These are phyloP conservation scores for Helianthus tuberosus DNA, from an alignment of 129 eudicot species.

Conservation along the genomic window DNA sequence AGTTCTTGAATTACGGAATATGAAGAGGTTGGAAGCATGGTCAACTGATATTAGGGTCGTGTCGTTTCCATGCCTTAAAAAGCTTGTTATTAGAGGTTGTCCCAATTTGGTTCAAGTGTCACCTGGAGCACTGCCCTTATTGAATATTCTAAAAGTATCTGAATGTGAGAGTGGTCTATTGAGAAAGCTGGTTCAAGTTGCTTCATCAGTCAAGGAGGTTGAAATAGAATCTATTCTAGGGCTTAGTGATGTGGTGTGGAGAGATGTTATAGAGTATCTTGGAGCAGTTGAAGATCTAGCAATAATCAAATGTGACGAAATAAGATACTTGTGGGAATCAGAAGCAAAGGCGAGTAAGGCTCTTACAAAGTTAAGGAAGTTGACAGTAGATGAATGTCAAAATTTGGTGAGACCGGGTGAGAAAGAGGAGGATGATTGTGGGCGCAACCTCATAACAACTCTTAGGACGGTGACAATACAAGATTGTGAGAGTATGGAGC, in stretches of 20 bases:
- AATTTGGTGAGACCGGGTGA: too few species aligned
- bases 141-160: not conserved
- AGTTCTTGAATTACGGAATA: not conserved
- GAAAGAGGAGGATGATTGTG: too few species aligned
- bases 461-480: too few species aligned
- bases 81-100: not conserved
- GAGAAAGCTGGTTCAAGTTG: not conserved
- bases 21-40: not conserved
- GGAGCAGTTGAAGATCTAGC: not conserved
- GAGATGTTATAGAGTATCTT: slow-evolving; percentile 11
- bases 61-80: slow-evolving; percentile 11
- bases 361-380: too few species aligned
- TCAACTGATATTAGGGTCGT: not conserved
- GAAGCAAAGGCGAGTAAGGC: not conserved
- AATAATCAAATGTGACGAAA: not conserved
- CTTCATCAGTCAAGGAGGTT: not conserved
- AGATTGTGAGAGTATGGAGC: too few species aligned
- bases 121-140: not conserved
- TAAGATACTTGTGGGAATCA: slow-evolving; percentile 17
- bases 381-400: too few species aligned
- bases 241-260: not conserved
- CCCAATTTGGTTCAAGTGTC: not conserved
- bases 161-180: not conserved
- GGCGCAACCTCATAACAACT: too few species aligned
- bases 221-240: not conserved